Evolutionary conservation across 345 rosid species (phyloP).

Genomic region (Clarkia xantiana): DNA sequence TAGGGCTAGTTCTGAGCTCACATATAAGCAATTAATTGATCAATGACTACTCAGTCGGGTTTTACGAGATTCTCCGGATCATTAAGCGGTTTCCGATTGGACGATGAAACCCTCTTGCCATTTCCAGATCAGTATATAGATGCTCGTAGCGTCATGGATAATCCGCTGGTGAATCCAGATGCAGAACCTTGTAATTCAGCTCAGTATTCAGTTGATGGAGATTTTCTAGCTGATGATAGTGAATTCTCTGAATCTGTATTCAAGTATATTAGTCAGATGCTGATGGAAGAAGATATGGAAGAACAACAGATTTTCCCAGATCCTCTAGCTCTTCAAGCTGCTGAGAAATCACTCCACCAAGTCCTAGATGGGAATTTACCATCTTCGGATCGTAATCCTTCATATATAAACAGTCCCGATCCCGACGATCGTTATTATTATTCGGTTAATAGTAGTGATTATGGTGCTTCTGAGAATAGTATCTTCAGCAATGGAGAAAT

Average conservation of each 20-base stretch:
- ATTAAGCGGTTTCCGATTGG: constrained; percentile 15
- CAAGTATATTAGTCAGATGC: constrained; percentile 42
- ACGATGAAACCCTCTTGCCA: constrained; percentile 19
- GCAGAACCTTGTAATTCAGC: constrained; percentile 12
- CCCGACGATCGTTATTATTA: constrained; percentile 7
- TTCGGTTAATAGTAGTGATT: constrained; percentile 10
- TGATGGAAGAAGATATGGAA: constrained; percentile 50
- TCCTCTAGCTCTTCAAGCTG: constrained; percentile 36
- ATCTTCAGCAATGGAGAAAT: constrained; percentile 28
- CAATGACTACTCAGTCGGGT: constrained; percentile 6
- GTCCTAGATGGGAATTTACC: constrained; percentile 14
- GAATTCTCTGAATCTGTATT: constrained; percentile 37
- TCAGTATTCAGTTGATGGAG: constrained; percentile 17
- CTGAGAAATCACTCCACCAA: constrained; percentile 41
- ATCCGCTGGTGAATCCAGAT: too few relatives aligned
- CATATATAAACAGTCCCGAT: constrained; percentile 15
- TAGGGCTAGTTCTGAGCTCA: too few relatives aligned
- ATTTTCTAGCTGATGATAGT: constrained; percentile 17
- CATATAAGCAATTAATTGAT: too few relatives aligned
- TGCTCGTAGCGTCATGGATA: too few relatives aligned
- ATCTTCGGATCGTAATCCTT: constrained; percentile 10
- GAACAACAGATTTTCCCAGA: constrained; percentile 28
- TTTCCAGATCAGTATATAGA: constrained; percentile 7
- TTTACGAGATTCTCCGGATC: constrained; percentile 7
- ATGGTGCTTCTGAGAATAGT: constrained; percentile 12